Evolutionary conservation across 2,329 filamentous ascomycete species (phyloP), one percentile per base, ranked within the genome.

Genomic region (Neonectria faginata): DNA sequence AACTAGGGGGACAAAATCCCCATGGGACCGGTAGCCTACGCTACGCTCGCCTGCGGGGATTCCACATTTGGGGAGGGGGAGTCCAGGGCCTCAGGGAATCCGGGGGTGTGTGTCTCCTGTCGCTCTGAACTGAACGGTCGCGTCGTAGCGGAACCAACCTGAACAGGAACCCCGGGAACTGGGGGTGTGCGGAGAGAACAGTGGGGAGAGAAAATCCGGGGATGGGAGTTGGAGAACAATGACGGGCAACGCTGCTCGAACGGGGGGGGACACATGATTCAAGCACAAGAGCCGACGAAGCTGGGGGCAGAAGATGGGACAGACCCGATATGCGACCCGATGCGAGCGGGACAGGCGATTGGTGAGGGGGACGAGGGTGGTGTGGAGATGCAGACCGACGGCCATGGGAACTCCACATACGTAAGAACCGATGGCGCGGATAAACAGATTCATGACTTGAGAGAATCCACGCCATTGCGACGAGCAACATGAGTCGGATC

Each of bases 301-400:
- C 48, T 61, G 14, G 12, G 33, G 53, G 53, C 3, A 22, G 22
- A 22, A 50, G 14, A 18, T 51, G 14, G 31, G 5, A 36, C 12
- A 57, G 50, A 74, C 39, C 73, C 73, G 73, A 75, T 58, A 67
- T 31, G 70, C 73, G 73, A 75, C 67, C 73, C 73, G 73, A 75
- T 60, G 69, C 69, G 68, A 73, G 39, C 36, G 54, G 45, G 31
- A 1, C 2, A 58, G 44, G 71, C 71, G 71, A 73, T 72, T 73
- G 71, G 71, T 62, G 59, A 59, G 20, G 20, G 18, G 12, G 36
- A 22, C 11, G 8, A 10, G n/a, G n/a, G 48, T 51, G 48, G 47
- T 33, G 61, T 60, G 53, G 20, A 44, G 44, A 56, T 45, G 47
- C 20, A 12, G 42, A 12, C 44, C 50, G 27, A 36, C 48, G 33